Percentiles rank a stretch among this genome's conserved stretches.
phyloP scores from a whole-genome alignment of 2,329 filamentous ascomycete genomes.

The Diaporthe vexans region DNA sequence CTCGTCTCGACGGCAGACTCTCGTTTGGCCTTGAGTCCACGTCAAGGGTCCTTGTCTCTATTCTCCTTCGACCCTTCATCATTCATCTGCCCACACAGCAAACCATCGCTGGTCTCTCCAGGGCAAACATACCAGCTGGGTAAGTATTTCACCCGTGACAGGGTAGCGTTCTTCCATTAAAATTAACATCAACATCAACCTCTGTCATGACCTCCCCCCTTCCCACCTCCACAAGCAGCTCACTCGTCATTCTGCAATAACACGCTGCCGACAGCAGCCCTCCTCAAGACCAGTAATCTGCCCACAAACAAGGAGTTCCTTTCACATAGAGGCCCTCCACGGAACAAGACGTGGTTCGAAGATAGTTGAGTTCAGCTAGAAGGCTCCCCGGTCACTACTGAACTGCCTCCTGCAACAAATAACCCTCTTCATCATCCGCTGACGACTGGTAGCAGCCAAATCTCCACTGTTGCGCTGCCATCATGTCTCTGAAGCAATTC shows the following conservation, averaged over 20 bases:
- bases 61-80: background rate
- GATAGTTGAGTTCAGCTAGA: background rate
- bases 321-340: too few species aligned
- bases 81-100: background rate
- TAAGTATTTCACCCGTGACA: background rate
- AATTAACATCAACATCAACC: background rate
- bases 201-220: too few species aligned
- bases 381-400: background rate
- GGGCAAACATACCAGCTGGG: background rate
- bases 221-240: too few species aligned
- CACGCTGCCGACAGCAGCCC: background rate
- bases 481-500: conserved; percentile 78
- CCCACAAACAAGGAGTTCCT: background rate
- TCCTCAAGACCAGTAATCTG: background rate
- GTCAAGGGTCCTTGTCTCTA: background rate
- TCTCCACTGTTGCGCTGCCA: background rate
- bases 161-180: too few species aligned
- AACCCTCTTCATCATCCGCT: background rate
- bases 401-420: background rate
- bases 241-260: background rate
- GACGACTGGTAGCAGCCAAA: background rate
- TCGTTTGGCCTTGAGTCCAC: background rate
- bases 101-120: background rate
- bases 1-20: background rate
- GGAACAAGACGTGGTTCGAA: background rate